A percentile compares a stretch with the other conserved stretches of the same genome.
These are phyloP conservation scores for Lachnellula occidentalis DNA, from an alignment of 2,329 filamentous ascomycete species.

Conservation along the genomic window DNA sequence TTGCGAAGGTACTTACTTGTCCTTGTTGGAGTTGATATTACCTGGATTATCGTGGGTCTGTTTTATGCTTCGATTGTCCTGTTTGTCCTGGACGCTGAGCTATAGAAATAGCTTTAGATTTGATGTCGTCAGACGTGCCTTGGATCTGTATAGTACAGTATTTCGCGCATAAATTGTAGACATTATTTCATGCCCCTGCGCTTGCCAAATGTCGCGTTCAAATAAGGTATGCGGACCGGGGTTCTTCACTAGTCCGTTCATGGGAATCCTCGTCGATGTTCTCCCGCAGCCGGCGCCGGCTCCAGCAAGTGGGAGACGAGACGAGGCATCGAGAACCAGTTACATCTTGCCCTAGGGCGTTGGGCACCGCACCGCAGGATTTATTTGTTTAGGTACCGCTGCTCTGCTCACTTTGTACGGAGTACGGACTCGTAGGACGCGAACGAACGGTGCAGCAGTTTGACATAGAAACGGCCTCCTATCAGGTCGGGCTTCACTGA, in stretches of 20 bases:
- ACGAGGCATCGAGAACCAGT: conserved; percentile 5
- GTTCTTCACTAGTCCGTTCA: conserved; percentile 13
- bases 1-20: background rate
- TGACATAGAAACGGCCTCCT: conserved; percentile 6
- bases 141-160: background rate
- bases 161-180: too few species aligned
- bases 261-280: conserved; percentile 17
- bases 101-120: conserved; percentile 11
- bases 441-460: too few species aligned
- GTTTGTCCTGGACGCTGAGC: conserved; percentile 1
- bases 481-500: conserved; percentile 11
- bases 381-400: conserved; percentile 18
- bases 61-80: background rate
- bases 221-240: conserved; percentile 19
- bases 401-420: background rate
- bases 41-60: conserved; percentile 12
- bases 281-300: conserved; percentile 16
- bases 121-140: conserved; percentile 20
- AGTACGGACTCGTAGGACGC: background rate
- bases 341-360: conserved; percentile 7
- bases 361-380: conserved; percentile 17
- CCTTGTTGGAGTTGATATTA: conserved; percentile 5
- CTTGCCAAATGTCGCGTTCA: conserved; percentile 14
- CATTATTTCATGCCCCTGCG: background rate
- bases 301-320: conserved; percentile 28